Percentiles rank a stretch among this genome's conserved stretches.
phyloP scores from a whole-genome alignment of 2,329 filamentous ascomycete genomes.

The Leptographium wingfieldii region DNA sequence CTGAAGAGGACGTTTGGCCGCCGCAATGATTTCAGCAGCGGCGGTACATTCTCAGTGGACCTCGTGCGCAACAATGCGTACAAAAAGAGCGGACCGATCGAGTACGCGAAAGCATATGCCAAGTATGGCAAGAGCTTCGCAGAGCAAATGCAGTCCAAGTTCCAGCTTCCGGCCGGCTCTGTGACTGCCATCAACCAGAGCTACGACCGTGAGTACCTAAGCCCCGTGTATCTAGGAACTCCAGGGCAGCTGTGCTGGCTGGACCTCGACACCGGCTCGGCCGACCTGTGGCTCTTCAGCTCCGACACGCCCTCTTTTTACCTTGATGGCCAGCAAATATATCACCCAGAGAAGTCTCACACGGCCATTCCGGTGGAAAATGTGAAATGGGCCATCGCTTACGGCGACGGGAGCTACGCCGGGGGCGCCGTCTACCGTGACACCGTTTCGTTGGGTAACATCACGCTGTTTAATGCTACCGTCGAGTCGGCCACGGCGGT shows the following conservation, averaged over 20 bases:
- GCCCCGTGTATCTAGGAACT: slow-evolving; percentile 49
- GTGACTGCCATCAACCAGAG: slow-evolving; percentile 19
- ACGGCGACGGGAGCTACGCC: slow-evolving; percentile 32
- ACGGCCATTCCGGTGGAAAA: slow-evolving; percentile 28
- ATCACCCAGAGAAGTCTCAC: slow-evolving; percentile 30
- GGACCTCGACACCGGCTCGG: slow-evolving; percentile 57
- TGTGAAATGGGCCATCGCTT: slow-evolving; percentile 35
- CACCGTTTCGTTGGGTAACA: slow-evolving; percentile 30
- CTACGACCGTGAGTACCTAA: slow-evolving; percentile 44
- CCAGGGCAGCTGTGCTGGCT: slow-evolving; percentile 45
- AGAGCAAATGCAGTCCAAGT: slow-evolving; percentile 1
- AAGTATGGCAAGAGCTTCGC: slow-evolving; percentile 25
- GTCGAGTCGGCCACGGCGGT: slow-evolving; percentile 36
- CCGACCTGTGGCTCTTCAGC: slow-evolving; percentile 48
- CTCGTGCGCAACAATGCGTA: slow-evolving; percentile 24
- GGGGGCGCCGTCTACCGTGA: slow-evolving; percentile 38
- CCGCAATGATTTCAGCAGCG: background rate
- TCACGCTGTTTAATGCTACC: slow-evolving; percentile 30
- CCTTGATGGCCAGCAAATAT: slow-evolving; percentile 32
- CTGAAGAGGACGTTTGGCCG: background rate
- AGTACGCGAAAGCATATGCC: slow-evolving; percentile 20
- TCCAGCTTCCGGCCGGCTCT: slow-evolving; percentile 7
- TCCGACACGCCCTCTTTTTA: slow-evolving; percentile 31
- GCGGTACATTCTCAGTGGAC: slow-evolving; percentile 16
- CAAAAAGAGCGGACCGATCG: slow-evolving; percentile 19